Base-by-base conservation (phyloP, 116 monocot species). In the Papilionanthe hybrid region DNA sequence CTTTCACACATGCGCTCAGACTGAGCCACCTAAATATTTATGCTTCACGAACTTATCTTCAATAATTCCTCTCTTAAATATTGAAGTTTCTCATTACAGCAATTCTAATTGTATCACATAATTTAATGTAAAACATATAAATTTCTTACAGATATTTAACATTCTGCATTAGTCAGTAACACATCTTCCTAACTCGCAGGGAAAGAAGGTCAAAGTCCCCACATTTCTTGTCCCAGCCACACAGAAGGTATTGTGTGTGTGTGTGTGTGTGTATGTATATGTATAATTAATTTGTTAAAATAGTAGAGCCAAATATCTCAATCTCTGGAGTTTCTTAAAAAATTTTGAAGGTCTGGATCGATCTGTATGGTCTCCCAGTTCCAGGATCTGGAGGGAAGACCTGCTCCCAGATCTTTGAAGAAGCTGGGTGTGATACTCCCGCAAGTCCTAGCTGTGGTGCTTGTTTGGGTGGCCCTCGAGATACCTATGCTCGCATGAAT, bases 171-270 rank as follows among this genome's bases (percentile, higher is more conserved):
- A 23, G 23, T 23, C 9, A 60, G 60, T 60, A 25, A 69, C 32
- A 69, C 25, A 13, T 73, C 0, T 73, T 44, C 22, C 7, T 69
- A 47, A 49, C 83, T 67, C 79, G 22, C 91, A 95, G 95, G 99
- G 95, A 18, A 91, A 86, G 32, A 99, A 89, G 85, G 99, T 93
- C 29, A 95, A 99, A 79, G 99, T 95, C 45, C 99, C 99, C 18
- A 99, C 99, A 73, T 99, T 95, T 86, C 90, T 99, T 71, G 99
- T 99, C 56, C 99, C 99, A 82, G 99, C 99, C 15, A 99, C 99
- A n/a, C 99, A 99, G 69, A 99, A 99, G 99, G 98, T 73, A 73
- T 32, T 32, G 2, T 32, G 32, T 92, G 86, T 19, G 15, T 56
- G 27, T 28, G 30, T 37, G 37, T 73, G 22, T 92, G 86, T 19